These are phyloP conservation scores for Eucalyptus marginata DNA, from an alignment of 345 rosid species.

Conservation along the genomic window DNA sequence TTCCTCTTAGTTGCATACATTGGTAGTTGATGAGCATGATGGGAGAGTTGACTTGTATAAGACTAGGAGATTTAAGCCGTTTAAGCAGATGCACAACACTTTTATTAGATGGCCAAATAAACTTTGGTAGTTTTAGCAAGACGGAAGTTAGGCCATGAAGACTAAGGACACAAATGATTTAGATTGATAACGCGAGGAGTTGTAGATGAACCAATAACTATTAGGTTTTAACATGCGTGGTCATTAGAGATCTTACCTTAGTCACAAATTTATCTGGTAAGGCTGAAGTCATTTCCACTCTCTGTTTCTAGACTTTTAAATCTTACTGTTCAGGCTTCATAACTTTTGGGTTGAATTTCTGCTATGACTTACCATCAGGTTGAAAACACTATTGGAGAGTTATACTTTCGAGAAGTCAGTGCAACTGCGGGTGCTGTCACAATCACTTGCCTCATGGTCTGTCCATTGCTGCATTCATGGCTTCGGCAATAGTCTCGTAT, in stretches of 20 bases:
- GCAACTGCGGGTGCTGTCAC: conserved; percentile 81
- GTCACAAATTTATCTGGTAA: neutral
- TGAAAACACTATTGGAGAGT: conserved; percentile 40
- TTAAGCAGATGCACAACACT: neutral
- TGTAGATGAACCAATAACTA: neutral
- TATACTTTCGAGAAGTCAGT: conserved; percentile 54
- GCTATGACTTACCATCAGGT: conserved; percentile 22
- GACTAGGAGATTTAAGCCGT: neutral
- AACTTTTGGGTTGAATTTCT: neutral
- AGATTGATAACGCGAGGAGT: neutral
- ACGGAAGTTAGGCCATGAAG: neutral
- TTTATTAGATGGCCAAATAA: neutral
- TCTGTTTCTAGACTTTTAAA: neutral
- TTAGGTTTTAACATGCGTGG: neutral
- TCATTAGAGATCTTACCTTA: neutral
- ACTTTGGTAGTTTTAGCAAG: neutral
- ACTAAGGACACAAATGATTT: neutral
- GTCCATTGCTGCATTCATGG: neutral
- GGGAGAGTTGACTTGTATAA: neutral
- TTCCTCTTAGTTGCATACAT: neutral
- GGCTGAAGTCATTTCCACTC: neutral
- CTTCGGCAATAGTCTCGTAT: neutral
- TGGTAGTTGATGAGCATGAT: neutral
- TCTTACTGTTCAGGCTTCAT: neutral
- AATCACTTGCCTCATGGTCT: conserved; percentile 87